A percentile compares a stretch with the other conserved stretches of the same genome.
phyloP scores from a whole-genome alignment of 768 basidiomycete genomes.

The Trametes maxima region DNA sequence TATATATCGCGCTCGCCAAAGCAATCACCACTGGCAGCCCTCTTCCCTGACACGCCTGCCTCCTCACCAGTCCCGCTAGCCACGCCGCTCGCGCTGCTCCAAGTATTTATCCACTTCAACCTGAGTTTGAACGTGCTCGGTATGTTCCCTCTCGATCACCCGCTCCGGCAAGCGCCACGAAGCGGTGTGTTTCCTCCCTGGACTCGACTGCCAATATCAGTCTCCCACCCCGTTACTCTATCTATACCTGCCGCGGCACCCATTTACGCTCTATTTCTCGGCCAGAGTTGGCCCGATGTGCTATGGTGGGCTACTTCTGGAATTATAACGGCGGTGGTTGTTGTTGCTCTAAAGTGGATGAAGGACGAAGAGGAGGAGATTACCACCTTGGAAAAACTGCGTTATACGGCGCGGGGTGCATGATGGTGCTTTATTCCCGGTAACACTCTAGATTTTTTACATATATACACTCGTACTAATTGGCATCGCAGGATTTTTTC shows the following conservation, averaged over 20 bases:
- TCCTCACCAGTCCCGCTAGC: conserved; percentile 16
- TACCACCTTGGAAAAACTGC: conserved; percentile 25
- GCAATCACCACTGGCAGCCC: conserved; percentile 24
- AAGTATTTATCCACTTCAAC: conserved; percentile 26
- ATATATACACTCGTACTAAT: too few species aligned
- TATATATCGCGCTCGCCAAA: conserved; percentile 20
- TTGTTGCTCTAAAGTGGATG: conserved; percentile 22
- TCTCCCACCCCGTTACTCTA: conserved; percentile 19
- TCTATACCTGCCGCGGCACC: conserved; percentile 22
- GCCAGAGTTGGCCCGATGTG: conserved; percentile 23
- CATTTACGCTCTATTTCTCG: conserved; percentile 17
- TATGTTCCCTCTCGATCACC: background rate
- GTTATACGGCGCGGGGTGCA: conserved; percentile 31
- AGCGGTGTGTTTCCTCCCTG: background rate
- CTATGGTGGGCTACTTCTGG: conserved; percentile 28
- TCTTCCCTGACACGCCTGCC: conserved; percentile 19
- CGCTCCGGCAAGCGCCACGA: conserved; percentile 5
- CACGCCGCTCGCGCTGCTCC: conserved; percentile 19
- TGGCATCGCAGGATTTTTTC: too few species aligned
- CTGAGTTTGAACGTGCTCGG: conserved; percentile 17
- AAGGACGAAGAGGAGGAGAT: conserved; percentile 25
- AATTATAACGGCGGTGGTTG: conserved; percentile 20
- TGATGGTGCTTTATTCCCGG: background rate
- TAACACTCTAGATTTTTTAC: too few species aligned
- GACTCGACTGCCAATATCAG: conserved; percentile 16